These are phyloP conservation scores for Knufia petricola DNA, from an alignment of 2,329 filamentous ascomycete species.

Conservation along the genomic window DNA sequence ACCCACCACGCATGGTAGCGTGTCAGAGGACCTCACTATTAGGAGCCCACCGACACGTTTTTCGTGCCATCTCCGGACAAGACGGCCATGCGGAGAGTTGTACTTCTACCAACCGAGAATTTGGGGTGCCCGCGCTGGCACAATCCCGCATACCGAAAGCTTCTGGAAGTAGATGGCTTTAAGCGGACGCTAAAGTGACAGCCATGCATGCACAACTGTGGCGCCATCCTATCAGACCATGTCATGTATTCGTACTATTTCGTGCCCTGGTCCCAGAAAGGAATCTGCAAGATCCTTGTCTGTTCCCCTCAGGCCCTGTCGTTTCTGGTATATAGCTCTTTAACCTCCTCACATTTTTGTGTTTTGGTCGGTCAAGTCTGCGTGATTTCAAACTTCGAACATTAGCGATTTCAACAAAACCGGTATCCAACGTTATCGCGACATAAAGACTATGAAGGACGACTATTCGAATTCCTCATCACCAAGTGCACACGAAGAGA, in stretches of 20 bases:
- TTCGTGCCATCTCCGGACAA: not conserved
- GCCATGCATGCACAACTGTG: not conserved
- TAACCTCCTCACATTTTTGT: not conserved
- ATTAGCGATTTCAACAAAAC: not conserved
- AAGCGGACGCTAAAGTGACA: not conserved
- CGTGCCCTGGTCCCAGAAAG: not conserved
- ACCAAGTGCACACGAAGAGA: slow-evolving; percentile 15
- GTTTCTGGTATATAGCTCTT: not conserved
- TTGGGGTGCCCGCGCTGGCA: not conserved
- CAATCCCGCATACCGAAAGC: not conserved
- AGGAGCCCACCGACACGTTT: not conserved
- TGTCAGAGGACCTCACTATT: not conserved
- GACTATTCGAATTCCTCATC: slow-evolving; percentile 14
- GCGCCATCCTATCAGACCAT: not conserved
- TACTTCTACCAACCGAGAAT: not conserved
- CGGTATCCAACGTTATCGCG: not conserved
- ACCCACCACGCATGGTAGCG: not conserved
- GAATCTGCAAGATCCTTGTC: slow-evolving; percentile 1
- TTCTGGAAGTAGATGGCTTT: slow-evolving; percentile 1
- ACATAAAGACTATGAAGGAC: slow-evolving; percentile 15
- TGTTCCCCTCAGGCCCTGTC: not conserved
- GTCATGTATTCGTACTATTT: too few species aligned
- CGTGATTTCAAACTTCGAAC: not conserved
- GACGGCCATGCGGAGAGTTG: not conserved
- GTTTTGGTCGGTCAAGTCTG: not conserved